Percentiles rank a stretch among this genome's conserved stretches.
Conservation (phyloP, 257 asterid species). For the Solanum arcanum region DNA sequence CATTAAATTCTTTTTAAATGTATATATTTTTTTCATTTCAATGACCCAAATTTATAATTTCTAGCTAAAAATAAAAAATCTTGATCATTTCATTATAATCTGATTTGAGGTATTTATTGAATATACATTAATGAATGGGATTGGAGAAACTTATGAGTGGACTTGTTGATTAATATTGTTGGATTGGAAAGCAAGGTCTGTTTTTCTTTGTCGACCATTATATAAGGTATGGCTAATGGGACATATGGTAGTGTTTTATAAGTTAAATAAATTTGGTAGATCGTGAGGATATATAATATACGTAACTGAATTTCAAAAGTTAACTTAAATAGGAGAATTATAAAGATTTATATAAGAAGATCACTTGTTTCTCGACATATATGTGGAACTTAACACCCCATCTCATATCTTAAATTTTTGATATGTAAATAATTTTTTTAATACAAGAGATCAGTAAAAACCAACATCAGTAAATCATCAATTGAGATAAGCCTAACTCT, state of each 20-base stretch:
- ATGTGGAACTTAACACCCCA: not conserved
- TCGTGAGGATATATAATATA: not conserved
- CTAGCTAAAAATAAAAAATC: not conserved
- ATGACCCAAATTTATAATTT: not conserved
- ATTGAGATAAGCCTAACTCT: not conserved
- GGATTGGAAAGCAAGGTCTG: not conserved
- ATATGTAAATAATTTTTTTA: not conserved
- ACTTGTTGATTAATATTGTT: not conserved
- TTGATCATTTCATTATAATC: no score
- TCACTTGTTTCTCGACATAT: not conserved
- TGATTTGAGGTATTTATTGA: not conserved
- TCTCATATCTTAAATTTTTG: no score
- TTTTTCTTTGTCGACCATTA: slow-evolving; percentile 9
- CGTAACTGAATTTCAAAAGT: no score
- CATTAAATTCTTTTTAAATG: not conserved
- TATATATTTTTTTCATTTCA: not conserved
- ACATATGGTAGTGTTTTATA: not conserved
- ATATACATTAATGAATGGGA: not conserved
- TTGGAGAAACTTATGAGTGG: not conserved
- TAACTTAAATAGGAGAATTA: not conserved
- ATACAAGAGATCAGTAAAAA: not conserved
- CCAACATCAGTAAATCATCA: not conserved
- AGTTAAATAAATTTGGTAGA: not conserved
- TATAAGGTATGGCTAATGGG: not conserved
- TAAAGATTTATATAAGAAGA: not conserved